phyloP scores from a whole-genome alignment of 2,329 filamentous ascomycete genomes.

The Phaeophleospora eucalypticola region DNA sequence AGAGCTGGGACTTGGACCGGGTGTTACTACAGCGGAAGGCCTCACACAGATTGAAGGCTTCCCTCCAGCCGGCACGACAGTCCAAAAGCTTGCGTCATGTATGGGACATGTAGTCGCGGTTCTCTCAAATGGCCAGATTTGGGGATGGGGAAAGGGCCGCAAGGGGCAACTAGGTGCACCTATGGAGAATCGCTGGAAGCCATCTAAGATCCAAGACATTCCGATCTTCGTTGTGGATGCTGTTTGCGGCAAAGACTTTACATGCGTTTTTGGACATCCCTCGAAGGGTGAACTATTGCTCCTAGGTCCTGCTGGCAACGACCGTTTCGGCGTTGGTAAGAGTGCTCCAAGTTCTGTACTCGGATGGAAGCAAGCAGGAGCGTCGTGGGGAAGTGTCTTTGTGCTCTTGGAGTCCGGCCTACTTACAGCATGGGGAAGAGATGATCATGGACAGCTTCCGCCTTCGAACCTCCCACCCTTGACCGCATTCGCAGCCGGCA shows the following conservation, averaged over 20 bases:
- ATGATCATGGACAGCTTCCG: conserved; percentile 79
- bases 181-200: conserved; percentile 51
- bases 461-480: conserved; percentile 58
- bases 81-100: conserved; percentile 65
- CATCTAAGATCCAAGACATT: conserved; percentile 57
- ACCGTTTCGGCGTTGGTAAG: conserved; percentile 48
- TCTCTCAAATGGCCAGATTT: conserved; percentile 69
- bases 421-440: conserved; percentile 72
- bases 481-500: conserved; percentile 69
- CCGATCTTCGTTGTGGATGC: conserved; percentile 62
- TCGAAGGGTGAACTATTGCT: conserved; percentile 59
- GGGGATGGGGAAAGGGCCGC: conserved; percentile 82
- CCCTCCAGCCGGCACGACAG: conserved; percentile 54
- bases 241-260: conserved; percentile 82
- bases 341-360: conserved; percentile 50
- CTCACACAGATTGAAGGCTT: conserved; percentile 57
- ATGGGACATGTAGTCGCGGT: conserved; percentile 76
- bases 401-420: conserved; percentile 59
- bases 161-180: conserved; percentile 76
- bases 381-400: conserved; percentile 80
- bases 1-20: conserved; percentile 62
- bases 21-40: conserved; percentile 24
- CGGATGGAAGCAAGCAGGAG: conserved; percentile 64
- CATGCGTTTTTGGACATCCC: conserved; percentile 59
- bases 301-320: conserved; percentile 73